Percentiles rank a stretch among this genome's conserved stretches.
Evolutionary conservation across 352 stramenopile genomes (phyloP).

Genomic region (Pythium utonaiense): DNA sequence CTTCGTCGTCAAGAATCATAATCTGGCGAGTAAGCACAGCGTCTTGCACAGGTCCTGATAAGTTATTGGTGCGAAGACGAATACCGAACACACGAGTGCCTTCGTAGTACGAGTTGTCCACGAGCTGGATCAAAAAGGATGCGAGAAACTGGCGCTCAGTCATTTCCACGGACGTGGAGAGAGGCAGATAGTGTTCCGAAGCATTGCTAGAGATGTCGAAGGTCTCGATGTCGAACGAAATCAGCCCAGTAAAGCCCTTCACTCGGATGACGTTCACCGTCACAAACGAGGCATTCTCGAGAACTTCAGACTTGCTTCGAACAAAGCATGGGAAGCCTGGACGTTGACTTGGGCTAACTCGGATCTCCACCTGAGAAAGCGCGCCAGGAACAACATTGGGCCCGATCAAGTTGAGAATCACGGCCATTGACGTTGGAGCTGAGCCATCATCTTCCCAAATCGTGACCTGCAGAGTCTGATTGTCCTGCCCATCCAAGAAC

Average conservation of each 20-base stretch:
- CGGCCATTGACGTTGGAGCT: constrained; percentile 16
- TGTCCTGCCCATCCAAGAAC: constrained; percentile 46
- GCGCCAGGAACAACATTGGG: constrained; percentile 5
- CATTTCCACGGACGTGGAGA: constrained; percentile 27
- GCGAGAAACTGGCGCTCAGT: constrained; percentile 31
- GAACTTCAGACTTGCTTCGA: constrained; percentile 18
- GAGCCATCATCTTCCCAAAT: constrained; percentile 36
- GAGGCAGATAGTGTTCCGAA: constrained; percentile 34
- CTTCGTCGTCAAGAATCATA: constrained; percentile 48
- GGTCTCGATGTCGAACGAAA: constrained; percentile 41
- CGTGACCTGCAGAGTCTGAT: constrained; percentile 30
- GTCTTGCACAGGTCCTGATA: too few relatives aligned
- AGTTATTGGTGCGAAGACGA: too few relatives aligned
- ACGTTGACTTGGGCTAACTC: constrained; percentile 25
- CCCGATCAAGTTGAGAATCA: constrained; percentile 25
- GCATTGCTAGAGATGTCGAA: constrained; percentile 37
- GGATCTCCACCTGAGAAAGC: constrained; percentile 28
- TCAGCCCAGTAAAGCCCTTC: constrained; percentile 38
- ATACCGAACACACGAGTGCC: constrained; percentile 37
- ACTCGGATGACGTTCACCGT: constrained; percentile 44
- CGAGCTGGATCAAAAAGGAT: constrained; percentile 37
- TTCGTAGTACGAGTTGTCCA: constrained; percentile 44
- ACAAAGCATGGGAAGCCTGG: constrained; percentile 36
- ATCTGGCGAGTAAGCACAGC: constrained; percentile 31
- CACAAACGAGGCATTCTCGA: constrained; percentile 35